These are phyloP conservation scores for Chaetomium olivaceum DNA, from an alignment of 2,329 filamentous ascomycete genomes.

Conservation along the genomic window DNA sequence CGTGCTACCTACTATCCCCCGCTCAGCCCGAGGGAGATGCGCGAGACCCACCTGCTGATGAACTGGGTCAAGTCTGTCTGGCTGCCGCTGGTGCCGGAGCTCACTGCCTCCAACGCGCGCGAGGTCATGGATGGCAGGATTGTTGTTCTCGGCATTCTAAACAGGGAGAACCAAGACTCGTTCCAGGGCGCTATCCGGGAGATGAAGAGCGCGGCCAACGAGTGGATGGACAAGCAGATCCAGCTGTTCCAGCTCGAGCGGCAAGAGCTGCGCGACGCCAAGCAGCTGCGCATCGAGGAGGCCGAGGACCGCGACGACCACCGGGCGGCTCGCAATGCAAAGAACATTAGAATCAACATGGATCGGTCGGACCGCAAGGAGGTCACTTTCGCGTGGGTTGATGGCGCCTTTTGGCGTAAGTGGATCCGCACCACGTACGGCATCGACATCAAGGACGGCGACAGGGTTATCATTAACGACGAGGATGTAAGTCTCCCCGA, in stretches of 20 bases:
- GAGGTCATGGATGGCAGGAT: slow-evolving; percentile 95
- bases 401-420: slow-evolving; percentile 94
- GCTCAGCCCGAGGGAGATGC: slow-evolving; percentile 87
- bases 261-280: slow-evolving; percentile 89
- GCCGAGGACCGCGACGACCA: slow-evolving; percentile 92
- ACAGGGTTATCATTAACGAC: slow-evolving; percentile 94
- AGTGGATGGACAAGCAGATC: slow-evolving; percentile 98
- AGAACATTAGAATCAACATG: slow-evolving; percentile 89
- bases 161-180: slow-evolving; percentile 74
- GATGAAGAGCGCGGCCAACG: slow-evolving; percentile 90
- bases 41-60: slow-evolving; percentile 76
- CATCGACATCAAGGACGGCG: slow-evolving; percentile 82
- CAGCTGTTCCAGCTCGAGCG: slow-evolving; percentile 89
- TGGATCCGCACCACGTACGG: slow-evolving; percentile 97
- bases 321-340: slow-evolving; percentile 80
- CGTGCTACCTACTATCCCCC: slow-evolving; percentile 88
- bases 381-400: slow-evolving; percentile 95
- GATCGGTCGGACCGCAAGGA: slow-evolving; percentile 83
- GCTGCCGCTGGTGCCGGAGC: slow-evolving; percentile 91
- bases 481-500: slow-evolving; percentile 72
- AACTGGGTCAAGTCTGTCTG: slow-evolving; percentile 96
- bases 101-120: slow-evolving; percentile 85
- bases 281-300: slow-evolving; percentile 94
- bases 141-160: slow-evolving; percentile 89
- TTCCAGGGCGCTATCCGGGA: slow-evolving; percentile 80